Evolutionary conservation across 192 early-diverging fungal species (phyloP).

Genomic region (Hyaloraphidium curvatum): DNA sequence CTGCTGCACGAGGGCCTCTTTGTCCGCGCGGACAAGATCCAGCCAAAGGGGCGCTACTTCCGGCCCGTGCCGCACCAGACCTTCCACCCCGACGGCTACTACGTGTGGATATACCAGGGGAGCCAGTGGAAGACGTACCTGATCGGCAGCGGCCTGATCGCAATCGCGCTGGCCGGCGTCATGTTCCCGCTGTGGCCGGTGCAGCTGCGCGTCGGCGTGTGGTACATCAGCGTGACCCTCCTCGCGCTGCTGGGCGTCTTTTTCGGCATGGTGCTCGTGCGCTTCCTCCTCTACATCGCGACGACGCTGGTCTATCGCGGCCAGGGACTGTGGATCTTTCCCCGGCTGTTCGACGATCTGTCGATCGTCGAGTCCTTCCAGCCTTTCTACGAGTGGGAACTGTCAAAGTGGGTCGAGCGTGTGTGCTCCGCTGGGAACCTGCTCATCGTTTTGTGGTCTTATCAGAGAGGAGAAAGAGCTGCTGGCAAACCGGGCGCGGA

Average conservation of each 20-base stretch:
- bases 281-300: slow-evolving; percentile 68
- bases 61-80: slow-evolving; percentile 32
- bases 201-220: slow-evolving; percentile 58
- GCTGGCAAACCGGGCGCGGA: too few relatives aligned
- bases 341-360: slow-evolving; percentile 90
- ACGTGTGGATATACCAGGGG: slow-evolving; percentile 83
- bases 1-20: slow-evolving; percentile 55
- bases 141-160: slow-evolving; percentile 57
- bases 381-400: slow-evolving; percentile 80
- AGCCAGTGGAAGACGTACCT: slow-evolving; percentile 59
- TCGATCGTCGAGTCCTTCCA: slow-evolving; percentile 85
- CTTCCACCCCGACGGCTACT: slow-evolving; percentile 69
- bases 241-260: slow-evolving; percentile 75
- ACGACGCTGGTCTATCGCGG: slow-evolving; percentile 40
- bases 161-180: slow-evolving; percentile 71
- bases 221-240: slow-evolving; percentile 69
- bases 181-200: slow-evolving; percentile 96
- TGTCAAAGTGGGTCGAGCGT: too few relatives aligned
- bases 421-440: too few relatives aligned
- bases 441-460: too few relatives aligned
- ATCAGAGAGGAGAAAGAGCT: too few relatives aligned
- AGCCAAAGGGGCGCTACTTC: slow-evolving; percentile 22
- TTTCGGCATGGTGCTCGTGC: slow-evolving; percentile 66
- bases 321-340: slow-evolving; percentile 88
- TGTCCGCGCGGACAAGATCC: slow-evolving; percentile 46